Evolutionary conservation across 306 rosid species (phyloP), one percentile per base, ranked within the genome.

Genomic region (Ormosia emarginata): DNA sequence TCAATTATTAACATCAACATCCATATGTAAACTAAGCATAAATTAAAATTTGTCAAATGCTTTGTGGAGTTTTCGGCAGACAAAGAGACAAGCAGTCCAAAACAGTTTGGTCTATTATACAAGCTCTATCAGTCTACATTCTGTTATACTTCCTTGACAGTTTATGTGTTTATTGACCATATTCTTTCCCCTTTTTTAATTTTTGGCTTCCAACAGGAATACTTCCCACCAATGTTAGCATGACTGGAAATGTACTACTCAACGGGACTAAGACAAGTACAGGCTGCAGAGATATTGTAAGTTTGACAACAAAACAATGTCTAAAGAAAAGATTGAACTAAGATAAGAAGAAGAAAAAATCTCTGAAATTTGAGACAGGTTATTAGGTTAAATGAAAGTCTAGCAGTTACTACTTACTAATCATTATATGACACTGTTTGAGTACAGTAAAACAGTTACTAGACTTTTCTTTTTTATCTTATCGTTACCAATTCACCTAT

Each of bases 191-290:
- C 13, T 5, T 29, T 47, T 24, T 18, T 17, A 37, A 39, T 8
- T 29, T 40, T 30, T 67, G 44, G 41, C 69, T 17, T 18, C 14
- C 55, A 63, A 79, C 88, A 92, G 97, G 94, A 29, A 87, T 89
- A 84, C 90, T 92, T 46, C 81, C 94, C 47, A 75, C 69, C 80
- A 92, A 89, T 46, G 85, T 82, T 59, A 79, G 79, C 75, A 81
- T 89, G 88, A 90, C 86, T 1, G 94, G 97, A 79, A 83, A 87
- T 36, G 85, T 92, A 52, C 86, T 87, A 72, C 86, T 92, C 7
- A 90, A 90, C 33, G 94, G 92, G 18, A 87, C 81, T 74, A 87
- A 85, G 36, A 87, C 67, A 72, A 82, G 80, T 30, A 80, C 77
- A 29, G 86, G 77, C 75, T 86, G 80, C 64, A 93, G 85, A 64